These are phyloP conservation scores for Cordyceps javanica DNA, from an alignment of 2,329 filamentous ascomycete species.

Conservation along the genomic window DNA sequence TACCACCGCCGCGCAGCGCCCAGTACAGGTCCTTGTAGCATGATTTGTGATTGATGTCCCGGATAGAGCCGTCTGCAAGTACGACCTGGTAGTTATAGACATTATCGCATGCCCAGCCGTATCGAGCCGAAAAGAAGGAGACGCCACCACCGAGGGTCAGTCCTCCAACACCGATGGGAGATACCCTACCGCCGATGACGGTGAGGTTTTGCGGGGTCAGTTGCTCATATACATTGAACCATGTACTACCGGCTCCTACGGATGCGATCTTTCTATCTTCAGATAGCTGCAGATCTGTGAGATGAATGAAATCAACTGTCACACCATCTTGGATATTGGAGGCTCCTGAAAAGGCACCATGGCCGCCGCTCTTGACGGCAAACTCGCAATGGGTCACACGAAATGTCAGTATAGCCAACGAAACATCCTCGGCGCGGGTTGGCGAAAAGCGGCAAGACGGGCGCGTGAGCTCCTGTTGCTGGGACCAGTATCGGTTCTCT, in stretches of 20 bases:
- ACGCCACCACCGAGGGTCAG: constrained; percentile 21
- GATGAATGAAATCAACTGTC: constrained; percentile 21
- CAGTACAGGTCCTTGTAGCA: constrained; percentile 47
- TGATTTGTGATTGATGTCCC: constrained; percentile 33
- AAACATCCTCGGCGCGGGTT: constrained; percentile 20
- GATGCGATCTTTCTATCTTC: constrained; percentile 13
- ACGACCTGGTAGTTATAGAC: constrained; percentile 29
- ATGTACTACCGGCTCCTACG: constrained; percentile 18
- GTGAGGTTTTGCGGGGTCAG: constrained; percentile 16
- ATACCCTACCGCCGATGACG: constrained; percentile 20
- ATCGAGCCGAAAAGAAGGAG: constrained; percentile 18
- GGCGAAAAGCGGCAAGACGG: constrained; percentile 23
- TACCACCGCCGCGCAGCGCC: constrained; percentile 50
- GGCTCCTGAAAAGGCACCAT: constrained; percentile 23
- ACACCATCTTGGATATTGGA: constrained; percentile 24
- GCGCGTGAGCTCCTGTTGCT: constrained; percentile 17
- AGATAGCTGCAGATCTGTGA: constrained; percentile 20
- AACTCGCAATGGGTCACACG: constrained; percentile 24
- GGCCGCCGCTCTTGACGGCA: constrained; percentile 28
- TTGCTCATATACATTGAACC: constrained; percentile 19
- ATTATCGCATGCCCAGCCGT: constrained; percentile 21
- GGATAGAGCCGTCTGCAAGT: constrained; percentile 35
- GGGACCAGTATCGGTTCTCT: constrained; percentile 20
- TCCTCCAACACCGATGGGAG: constrained; percentile 20
- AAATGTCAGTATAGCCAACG: constrained; percentile 20